Evolutionary conservation across 306 rosid genomes (phyloP).

Genomic region (Vigna mungo): DNA sequence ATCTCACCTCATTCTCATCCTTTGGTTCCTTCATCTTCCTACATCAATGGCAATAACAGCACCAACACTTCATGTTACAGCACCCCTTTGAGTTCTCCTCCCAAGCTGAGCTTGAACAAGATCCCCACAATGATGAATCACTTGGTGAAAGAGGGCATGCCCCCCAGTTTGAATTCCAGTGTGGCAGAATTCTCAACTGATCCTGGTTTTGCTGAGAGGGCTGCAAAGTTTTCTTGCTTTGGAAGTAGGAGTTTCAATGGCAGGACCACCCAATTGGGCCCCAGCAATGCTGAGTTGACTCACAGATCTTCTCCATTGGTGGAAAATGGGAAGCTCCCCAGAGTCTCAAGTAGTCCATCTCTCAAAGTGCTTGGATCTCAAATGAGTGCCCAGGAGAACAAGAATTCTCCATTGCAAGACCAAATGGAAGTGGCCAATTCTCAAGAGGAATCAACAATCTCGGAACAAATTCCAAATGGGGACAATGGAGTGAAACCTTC

Average conservation of each 20-base stretch:
- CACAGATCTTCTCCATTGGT: conserved; percentile 52
- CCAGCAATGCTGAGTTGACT: conserved; percentile 49
- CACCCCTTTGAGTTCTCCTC: conserved; percentile 77
- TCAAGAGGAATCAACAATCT: conserved; percentile 75
- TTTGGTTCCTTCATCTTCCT: conserved; percentile 39
- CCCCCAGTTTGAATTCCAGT: conserved; percentile 62
- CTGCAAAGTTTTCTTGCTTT: conserved; percentile 90
- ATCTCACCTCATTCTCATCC: conserved; percentile 58
- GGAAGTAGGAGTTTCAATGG: conserved; percentile 89
- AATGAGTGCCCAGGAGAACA: conserved; percentile 42
- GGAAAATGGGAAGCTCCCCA: conserved; percentile 53
- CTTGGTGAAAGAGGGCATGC: conserved; percentile 46
- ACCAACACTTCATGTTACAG: conserved; percentile 64
- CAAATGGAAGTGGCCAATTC: conserved; percentile 56
- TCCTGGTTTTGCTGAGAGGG: conserved; percentile 94
- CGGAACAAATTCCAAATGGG: conserved; percentile 58
- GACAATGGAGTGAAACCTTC: conserved; percentile 52
- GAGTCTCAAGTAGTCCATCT: conserved; percentile 85
- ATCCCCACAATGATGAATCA: conserved; percentile 36
- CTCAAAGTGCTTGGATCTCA: conserved; percentile 72
- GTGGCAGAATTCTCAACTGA: conserved; percentile 78
- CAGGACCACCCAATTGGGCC: conserved; percentile 50
- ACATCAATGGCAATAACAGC: conserved; percentile 53
- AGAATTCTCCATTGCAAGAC: conserved; percentile 50
- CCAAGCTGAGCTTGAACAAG: conserved; percentile 50